Evolutionary conservation across 2,329 filamentous ascomycete species (phyloP), one percentile per base, ranked within the genome.

Genomic region (Diaporthe eres): DNA sequence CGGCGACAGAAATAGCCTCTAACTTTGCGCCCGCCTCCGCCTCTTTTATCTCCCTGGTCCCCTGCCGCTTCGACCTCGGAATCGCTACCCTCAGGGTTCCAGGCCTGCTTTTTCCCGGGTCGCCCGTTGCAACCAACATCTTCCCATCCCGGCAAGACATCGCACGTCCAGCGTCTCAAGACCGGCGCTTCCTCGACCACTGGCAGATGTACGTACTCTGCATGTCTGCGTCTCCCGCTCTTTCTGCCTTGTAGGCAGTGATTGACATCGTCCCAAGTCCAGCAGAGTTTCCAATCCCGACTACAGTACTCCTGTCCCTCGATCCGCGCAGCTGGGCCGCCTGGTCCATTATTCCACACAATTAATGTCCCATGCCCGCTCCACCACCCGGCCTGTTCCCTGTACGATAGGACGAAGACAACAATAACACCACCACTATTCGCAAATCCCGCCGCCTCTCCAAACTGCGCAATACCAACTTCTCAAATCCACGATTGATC

Each of bases 161-260:
- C 57, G 57, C 57, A 72, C 71, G 31, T 42, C 57, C 71, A 53
- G 57, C 44, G 71, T 72, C 44, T 72, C 57, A 53, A 72, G 71
- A 61, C 70, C 19, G 57, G 71, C 71, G 71, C 57, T 72, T 72
- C 71, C 44, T 28, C n/a, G 31, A 72, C 71, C 71, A 72, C 70
- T 61, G 61, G 61, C 61, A 44, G 44, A 22, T 51, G 61, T 67
- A 37, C 28, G 44, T 51, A 37, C 44, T 37, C 28, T 68, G 44
- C 44, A 37, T 25, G 63, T 47, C 28, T 34, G 34, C n/a, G 8
- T 37, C 47, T 17, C 28, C 44, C 31, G 17, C 31, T 28, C 53
- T 42, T 55, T 39, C 68, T 58, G 68, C 55, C 58, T 63, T 63
- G 58, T 22, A 68, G 63, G 63, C 63, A 53, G 44, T 68, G 63